Conservation (phyloP, 306 rosid genomes). For the Quercus bicolor region DNA sequence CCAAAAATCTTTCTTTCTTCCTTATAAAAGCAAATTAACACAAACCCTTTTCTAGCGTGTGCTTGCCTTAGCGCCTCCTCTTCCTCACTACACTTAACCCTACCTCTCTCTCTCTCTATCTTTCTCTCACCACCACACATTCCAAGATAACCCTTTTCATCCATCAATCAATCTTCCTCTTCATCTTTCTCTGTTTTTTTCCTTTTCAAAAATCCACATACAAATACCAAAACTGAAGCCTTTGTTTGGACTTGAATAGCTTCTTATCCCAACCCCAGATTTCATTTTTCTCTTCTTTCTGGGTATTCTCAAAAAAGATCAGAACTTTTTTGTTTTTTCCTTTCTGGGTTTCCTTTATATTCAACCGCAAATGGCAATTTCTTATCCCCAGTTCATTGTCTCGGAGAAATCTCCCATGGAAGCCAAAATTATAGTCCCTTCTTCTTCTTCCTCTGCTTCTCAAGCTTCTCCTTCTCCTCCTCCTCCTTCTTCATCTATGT, state of each 20-base stretch:
- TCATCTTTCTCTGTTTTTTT: neutral
- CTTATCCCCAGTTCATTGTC: conserved; percentile 48
- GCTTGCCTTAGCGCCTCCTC: neutral
- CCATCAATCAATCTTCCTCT: neutral
- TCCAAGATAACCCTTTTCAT: neutral
- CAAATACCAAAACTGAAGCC: neutral
- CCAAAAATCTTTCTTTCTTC: neutral
- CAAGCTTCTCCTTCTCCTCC: conserved; percentile 34
- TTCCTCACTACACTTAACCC: neutral
- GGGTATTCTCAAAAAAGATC: too few relatives aligned
- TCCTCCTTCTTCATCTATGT: conserved; percentile 5
- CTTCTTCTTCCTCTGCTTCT: conserved; percentile 33
- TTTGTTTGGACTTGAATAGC: neutral
- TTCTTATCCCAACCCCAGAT: neutral
- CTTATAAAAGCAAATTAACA: neutral
- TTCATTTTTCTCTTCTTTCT: neutral
- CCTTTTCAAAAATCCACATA: too few relatives aligned
- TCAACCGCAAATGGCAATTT: conserved; percentile 42
- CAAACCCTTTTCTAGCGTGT: neutral
- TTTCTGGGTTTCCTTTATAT: neutral
- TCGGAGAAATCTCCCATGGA: conserved; percentile 59
- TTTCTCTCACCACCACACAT: neutral
- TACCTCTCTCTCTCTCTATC: neutral
- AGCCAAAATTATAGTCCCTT: conserved; percentile 45
- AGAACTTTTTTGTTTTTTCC: neutral